Percentiles rank a stretch among this genome's conserved stretches.
Evolutionary conservation across 352 stramenopile species (phyloP).

Genomic region (Pythium sp.): DNA sequence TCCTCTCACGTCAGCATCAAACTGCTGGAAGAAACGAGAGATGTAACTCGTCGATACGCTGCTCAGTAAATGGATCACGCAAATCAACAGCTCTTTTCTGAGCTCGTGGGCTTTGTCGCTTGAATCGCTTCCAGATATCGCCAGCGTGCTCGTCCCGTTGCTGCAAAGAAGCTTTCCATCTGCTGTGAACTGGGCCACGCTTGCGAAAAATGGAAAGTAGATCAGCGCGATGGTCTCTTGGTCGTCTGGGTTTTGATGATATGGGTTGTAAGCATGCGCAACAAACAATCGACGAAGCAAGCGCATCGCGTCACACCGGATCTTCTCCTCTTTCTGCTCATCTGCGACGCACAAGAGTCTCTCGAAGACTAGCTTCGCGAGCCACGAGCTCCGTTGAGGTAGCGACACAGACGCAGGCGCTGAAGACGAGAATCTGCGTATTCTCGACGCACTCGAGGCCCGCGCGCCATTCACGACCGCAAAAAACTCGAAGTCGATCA

Average conservation of each 20-base stretch:
- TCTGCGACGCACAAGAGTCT: constrained; percentile 49
- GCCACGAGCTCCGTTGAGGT: constrained; percentile 26
- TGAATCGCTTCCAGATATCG: not conserved
- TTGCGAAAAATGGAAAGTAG: constrained; percentile 52
- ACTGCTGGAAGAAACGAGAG: constrained; percentile 40
- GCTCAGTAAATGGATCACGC: constrained; percentile 55
- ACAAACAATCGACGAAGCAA: constrained; percentile 67
- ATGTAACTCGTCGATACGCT: constrained; percentile 48
- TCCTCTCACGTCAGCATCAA: not conserved
- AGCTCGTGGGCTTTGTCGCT: constrained; percentile 28
- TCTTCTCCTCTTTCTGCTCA: constrained; percentile 62
- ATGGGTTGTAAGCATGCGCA: constrained; percentile 50
- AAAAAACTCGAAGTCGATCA: constrained; percentile 77
- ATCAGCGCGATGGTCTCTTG: constrained; percentile 63
- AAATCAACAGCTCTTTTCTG: constrained; percentile 63
- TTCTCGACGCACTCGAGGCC: not conserved
- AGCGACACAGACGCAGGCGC: not conserved
- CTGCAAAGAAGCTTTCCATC: constrained; percentile 42
- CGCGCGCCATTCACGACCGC: constrained; percentile 49
- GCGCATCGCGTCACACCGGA: constrained; percentile 43
- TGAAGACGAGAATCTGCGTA: not conserved
- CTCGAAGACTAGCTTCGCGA: constrained; percentile 52
- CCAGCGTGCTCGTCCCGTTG: not conserved
- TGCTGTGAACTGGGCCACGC: constrained; percentile 45
- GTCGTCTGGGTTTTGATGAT: constrained; percentile 34